A percentile compares a stretch with the other conserved stretches of the same genome.
These are phyloP conservation scores for Brettanomyces naardenensis DNA, from an alignment of 805 yeast genomes.

Conservation along the genomic window DNA sequence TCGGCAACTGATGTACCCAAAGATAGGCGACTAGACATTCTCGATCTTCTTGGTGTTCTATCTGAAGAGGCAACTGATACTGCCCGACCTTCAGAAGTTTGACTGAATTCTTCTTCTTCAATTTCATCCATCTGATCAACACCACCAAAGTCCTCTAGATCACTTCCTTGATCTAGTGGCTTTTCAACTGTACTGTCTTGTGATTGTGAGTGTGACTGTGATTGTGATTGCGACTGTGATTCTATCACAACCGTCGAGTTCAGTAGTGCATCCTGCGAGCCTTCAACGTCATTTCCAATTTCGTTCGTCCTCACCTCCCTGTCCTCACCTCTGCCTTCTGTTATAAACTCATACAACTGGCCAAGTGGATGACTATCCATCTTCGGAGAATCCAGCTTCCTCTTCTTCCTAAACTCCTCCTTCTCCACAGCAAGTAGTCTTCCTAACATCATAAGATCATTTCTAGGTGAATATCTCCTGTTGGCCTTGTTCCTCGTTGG, in stretches of 20 bases:
- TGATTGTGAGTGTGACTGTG: slow-evolving; percentile 6
- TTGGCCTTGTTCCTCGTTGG: slow-evolving; percentile 18
- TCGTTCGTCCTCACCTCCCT: slow-evolving; percentile 2
- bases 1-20: slow-evolving; percentile 17
- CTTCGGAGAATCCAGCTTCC: slow-evolving; percentile 8
- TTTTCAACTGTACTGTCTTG: not conserved
- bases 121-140: not conserved
- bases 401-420: slow-evolving; percentile 13
- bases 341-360: not conserved
- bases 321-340: not conserved
- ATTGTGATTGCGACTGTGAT: slow-evolving; percentile 3
- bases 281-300: slow-evolving; percentile 4
- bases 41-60: slow-evolving; percentile 13
- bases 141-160: not conserved
- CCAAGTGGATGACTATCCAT: not conserved
- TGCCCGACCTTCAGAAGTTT: slow-evolving; percentile 4
- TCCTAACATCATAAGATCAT: slow-evolving; percentile 24
- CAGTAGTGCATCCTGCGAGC: not conserved
- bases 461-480: slow-evolving; percentile 24
- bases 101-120: not conserved
- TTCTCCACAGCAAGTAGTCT: slow-evolving; percentile 21
- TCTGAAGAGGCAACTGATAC: not conserved
- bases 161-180: not conserved
- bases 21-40: slow-evolving; percentile 19
- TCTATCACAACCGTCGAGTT: slow-evolving; percentile 2